Base-by-base conservation (phyloP, 352 stramenopile genomes). In the Phytophthora chlamydospora region DNA sequence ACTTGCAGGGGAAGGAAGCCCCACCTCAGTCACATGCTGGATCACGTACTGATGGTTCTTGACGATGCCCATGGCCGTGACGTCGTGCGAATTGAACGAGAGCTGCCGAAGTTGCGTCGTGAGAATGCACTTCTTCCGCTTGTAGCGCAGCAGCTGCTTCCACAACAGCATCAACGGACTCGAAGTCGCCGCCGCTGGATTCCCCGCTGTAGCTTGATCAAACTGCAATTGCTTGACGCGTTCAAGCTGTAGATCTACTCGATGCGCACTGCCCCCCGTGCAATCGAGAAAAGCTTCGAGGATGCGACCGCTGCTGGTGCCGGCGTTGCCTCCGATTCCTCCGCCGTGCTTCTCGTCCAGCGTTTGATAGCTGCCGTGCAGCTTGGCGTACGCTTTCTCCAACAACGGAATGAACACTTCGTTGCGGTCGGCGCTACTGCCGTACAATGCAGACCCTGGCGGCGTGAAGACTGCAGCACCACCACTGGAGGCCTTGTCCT, bases 341-440 rank as follows among this genome's bases (percentile, higher is more conserved):
- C 68, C 76, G 12, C 74, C 70, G 17, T 64, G 53, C 14, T 73
- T 66, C 32, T 84, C 77, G 11, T 83, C 65, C 7, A 91, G 58
- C 17, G 56, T 40, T 34, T 91, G 77, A 52, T 89, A 89, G 16
- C 70, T 93, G 4, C 90, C 89, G 32, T 96, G 88, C 11, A 97
- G 68, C 69, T 97, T 97, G 11, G 89, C 89, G 48, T 92, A 97
- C 29, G 89, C 89, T 55, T 97, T 97, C 60, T 97, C 90, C 7
- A 97, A 55, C 7, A 97, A 68, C 19, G 82, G 73, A 24, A 97
- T 66, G 62, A 94, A 97, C 2, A 96, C 72, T 73, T 97, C 90
- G 53, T 93, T 97, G 53, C 81, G 82, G 58, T 94, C 79, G 11
- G 80, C 29, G 31, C 76, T 91, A 27, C 75, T 67, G 14, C 89